Evolutionary conservation across 139 green algal species (phyloP).

Genomic region (Picochlorum sp.): DNA sequence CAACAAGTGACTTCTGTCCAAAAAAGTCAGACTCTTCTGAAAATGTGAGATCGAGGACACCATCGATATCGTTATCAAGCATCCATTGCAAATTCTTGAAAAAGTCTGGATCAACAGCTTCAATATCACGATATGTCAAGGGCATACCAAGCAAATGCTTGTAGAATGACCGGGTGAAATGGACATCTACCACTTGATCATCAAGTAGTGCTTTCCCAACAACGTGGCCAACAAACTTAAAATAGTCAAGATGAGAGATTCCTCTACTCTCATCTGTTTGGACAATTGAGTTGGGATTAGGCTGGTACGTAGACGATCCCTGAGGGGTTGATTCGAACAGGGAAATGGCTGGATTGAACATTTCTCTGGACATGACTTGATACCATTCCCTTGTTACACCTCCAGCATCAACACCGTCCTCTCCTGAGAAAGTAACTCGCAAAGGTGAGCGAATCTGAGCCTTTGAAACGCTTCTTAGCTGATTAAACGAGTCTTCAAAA

Average conservation of each 20-base stretch:
- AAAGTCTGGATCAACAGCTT: slow-evolving; percentile 93
- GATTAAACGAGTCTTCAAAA: slow-evolving; percentile 96
- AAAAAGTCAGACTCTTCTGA: slow-evolving; percentile 85
- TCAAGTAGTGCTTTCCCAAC: slow-evolving; percentile 88
- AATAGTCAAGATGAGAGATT: slow-evolving; percentile 91
- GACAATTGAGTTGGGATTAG: slow-evolving; percentile 83
- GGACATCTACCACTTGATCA: slow-evolving; percentile 79
- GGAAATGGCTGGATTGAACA: slow-evolving; percentile 89
- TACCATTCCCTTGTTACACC: slow-evolving; percentile 95
- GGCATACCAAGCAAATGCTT: slow-evolving; percentile 89
- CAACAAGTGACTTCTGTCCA: slow-evolving; percentile 62
- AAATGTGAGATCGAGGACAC: slow-evolving; percentile 91
- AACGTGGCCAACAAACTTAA: slow-evolving; percentile 75
- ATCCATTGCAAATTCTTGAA: slow-evolving; percentile 90
- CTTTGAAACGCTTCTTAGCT: slow-evolving; percentile 69
- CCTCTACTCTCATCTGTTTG: slow-evolving; percentile 70
- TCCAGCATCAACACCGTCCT: slow-evolving; percentile 96
- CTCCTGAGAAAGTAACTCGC: slow-evolving; percentile 72
- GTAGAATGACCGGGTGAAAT: slow-evolving; percentile 99
- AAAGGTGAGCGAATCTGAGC: slow-evolving; percentile 73
- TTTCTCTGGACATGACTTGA: slow-evolving; percentile 84
- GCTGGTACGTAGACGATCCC: slow-evolving; percentile 88
- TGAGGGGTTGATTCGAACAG: slow-evolving; percentile 81
- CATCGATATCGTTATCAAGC: slow-evolving; percentile 90
- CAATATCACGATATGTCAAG: slow-evolving; percentile 92